These are phyloP conservation scores for Cyberlindnera meyerae DNA, from an alignment of 805 yeast genomes.

Conservation along the genomic window DNA sequence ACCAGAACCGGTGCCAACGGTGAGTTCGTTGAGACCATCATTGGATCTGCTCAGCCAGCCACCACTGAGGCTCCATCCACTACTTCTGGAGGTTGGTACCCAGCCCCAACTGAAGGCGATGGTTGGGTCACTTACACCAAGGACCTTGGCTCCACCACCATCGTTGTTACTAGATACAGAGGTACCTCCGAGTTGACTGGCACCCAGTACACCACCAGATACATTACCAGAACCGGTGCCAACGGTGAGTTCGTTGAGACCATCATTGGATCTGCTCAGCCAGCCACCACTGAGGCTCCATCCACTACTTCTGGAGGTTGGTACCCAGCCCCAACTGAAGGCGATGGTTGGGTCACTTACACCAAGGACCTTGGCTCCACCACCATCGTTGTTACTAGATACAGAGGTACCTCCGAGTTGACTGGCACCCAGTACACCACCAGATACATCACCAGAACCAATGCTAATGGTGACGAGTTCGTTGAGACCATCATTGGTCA, in stretches of 20 bases:
- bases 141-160: constrained; percentile 1
- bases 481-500: neutral
- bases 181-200: constrained; percentile 1
- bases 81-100: too few relatives aligned
- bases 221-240: neutral
- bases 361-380: constrained; percentile 3
- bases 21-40: too few relatives aligned
- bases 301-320: too few relatives aligned
- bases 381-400: constrained; percentile 5
- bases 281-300: neutral
- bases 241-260: neutral
- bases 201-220: constrained; percentile 1
- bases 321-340: neutral
- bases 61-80: too few relatives aligned
- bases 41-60: too few relatives aligned
- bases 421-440: constrained; percentile 3
- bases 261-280: neutral
- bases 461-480: neutral
- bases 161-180: constrained; percentile 1
- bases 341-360: constrained; percentile 3
- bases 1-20: too few relatives aligned
- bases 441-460: constrained; percentile 1
- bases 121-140: constrained; percentile 3
- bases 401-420: constrained; percentile 2
- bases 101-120: too few relatives aligned